A percentile compares a stretch with the other conserved stretches of the same genome.
Conservation (phyloP, 192 early-diverging fungal genomes). For the Rhizoclosmatium globosum region DNA sequence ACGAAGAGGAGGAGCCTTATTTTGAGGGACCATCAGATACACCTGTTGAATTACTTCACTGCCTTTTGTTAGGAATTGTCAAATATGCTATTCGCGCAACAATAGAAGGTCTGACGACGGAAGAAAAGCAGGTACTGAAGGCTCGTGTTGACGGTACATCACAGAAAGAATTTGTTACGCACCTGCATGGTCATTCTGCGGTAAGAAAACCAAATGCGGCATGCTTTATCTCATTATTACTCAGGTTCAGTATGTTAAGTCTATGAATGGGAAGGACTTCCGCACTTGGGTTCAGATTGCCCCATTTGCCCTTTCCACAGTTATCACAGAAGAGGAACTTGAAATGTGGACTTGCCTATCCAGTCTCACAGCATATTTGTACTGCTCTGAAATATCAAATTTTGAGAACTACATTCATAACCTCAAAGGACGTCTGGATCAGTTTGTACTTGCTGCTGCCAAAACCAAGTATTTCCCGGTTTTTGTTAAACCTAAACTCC, state of each 20-base stretch:
- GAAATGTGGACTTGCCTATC: constrained; percentile 4
- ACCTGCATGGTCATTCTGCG: background rate
- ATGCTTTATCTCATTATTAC: background rate
- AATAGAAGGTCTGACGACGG: background rate
- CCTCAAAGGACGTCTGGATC: background rate
- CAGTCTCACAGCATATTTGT: background rate
- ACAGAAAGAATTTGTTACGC: background rate
- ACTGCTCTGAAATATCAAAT: background rate
- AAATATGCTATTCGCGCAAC: background rate
- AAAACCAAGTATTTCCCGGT: background rate
- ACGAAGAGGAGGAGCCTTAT: background rate
- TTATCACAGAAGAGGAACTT: background rate
- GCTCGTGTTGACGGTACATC: background rate
- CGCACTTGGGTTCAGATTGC: constrained; percentile 5
- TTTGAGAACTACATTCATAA: background rate
- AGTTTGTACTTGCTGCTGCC: background rate
- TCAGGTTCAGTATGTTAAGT: constrained; percentile 18
- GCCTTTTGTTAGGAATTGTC: background rate
- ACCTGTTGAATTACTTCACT: constrained; percentile 2
- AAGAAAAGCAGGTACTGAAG: constrained; percentile 11
- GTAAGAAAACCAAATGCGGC: background rate
- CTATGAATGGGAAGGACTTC: constrained; percentile 13
- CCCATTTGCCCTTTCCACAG: constrained; percentile 2
- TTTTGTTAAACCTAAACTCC: constrained; percentile 5
- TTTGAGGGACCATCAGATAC: background rate